These are phyloP conservation scores for Eutypella sp. DNA, from an alignment of 2,329 filamentous ascomycete genomes.

Conservation along the genomic window DNA sequence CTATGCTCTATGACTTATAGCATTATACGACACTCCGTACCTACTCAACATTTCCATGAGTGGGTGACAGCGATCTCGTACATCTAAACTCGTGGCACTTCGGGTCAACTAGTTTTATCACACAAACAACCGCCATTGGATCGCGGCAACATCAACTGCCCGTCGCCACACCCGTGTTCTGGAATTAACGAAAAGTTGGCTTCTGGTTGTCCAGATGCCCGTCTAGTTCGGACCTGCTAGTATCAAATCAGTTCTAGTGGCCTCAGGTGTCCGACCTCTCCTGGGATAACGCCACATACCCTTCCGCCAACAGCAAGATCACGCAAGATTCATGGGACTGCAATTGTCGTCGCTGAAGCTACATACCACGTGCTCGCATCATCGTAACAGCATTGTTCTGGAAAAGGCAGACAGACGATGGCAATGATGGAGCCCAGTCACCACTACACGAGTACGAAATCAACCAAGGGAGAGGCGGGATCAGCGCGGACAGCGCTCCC, in stretches of 20 bases:
- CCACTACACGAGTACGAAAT: constrained; percentile 13
- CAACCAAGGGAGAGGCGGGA: constrained; percentile 17
- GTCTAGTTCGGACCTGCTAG: not conserved
- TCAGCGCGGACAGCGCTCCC: constrained; percentile 25
- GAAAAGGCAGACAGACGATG: constrained; percentile 5
- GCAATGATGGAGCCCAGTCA: constrained; percentile 21
- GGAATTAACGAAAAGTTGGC: not conserved
- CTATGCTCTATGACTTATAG: not conserved
- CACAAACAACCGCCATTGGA: not conserved
- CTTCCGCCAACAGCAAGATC: not conserved
- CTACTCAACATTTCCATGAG: not conserved
- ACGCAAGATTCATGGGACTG: not conserved
- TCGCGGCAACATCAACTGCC: not conserved
- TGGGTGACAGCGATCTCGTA: not conserved
- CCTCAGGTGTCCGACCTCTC: not conserved
- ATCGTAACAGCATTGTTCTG: constrained; percentile 3
- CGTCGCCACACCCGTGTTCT: not conserved
- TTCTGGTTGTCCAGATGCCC: not conserved
- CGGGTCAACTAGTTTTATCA: not conserved
- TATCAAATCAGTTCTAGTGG: not conserved
- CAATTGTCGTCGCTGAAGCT: not conserved
- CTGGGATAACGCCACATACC: not conserved
- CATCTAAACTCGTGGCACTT: not conserved
- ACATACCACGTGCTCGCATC: too few relatives aligned
- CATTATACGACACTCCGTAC: too few relatives aligned